phyloP scores from a whole-genome alignment of 176 grass and related monocot species.

The Cenchrus fungigraminus region DNA sequence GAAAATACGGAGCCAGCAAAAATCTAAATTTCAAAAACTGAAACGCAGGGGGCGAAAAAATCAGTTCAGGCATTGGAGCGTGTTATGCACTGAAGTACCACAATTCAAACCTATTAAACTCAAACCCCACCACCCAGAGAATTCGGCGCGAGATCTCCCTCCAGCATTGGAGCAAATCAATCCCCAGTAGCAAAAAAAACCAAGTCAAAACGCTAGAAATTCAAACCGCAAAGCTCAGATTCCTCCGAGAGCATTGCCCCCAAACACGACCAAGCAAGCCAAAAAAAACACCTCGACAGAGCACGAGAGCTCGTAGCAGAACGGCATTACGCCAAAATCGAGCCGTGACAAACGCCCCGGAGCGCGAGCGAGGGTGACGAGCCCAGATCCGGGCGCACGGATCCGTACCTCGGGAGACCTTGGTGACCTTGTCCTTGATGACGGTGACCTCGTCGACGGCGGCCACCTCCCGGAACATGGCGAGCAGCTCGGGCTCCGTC shows the following conservation, averaged over 20 bases:
- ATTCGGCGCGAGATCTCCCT: slow-evolving; percentile 40
- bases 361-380: not conserved
- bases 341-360: not conserved
- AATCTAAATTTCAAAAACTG: slow-evolving; percentile 6
- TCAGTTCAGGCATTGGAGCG: not conserved
- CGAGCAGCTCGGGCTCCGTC: slow-evolving; percentile 69
- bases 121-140: not conserved
- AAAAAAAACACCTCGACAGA: not conserved
- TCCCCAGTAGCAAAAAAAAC: not conserved
- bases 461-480: slow-evolving; percentile 84
- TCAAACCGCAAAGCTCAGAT: not conserved
- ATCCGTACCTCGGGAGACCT: slow-evolving; percentile 83
- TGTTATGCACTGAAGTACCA: not conserved
- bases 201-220: not conserved
- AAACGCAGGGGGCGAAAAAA: not conserved
- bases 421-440: slow-evolving; percentile 95
- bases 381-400: slow-evolving; percentile 50
- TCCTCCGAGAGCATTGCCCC: slow-evolving; percentile 34
- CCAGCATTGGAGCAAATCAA: not conserved
- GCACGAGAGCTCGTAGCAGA: not conserved
- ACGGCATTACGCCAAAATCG: slow-evolving; percentile 46
- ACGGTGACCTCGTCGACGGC: slow-evolving; percentile 94
- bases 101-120: not conserved
- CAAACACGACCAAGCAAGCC: not conserved
- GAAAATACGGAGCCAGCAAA: not conserved